phyloP scores from a whole-genome alignment of 768 basidiomycete genomes.

The Suillus bovinus region DNA sequence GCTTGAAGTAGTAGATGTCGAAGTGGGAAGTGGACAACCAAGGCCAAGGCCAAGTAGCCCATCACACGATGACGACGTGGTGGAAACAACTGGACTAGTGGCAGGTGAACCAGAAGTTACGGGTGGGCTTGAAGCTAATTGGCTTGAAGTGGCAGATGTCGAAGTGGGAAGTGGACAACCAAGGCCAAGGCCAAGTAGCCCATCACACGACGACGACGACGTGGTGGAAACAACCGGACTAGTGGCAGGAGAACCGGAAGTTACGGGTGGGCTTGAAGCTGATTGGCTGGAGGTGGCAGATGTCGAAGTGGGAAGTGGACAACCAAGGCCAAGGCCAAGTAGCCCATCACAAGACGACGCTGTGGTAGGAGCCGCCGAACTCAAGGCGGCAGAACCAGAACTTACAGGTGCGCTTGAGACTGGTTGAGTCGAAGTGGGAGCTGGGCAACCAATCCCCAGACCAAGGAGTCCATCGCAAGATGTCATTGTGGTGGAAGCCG shows the following conservation, averaged over 20 bases:
- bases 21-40: slow-evolving; percentile 10
- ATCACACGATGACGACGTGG: slow-evolving; percentile 1
- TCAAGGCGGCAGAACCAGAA: neutral
- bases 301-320: slow-evolving; percentile 7
- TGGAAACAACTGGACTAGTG: neutral
- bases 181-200: slow-evolving; percentile 20
- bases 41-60: slow-evolving; percentile 17
- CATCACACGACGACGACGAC: slow-evolving; percentile 5
- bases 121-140: neutral
- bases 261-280: neutral
- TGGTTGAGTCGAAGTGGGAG: neutral
- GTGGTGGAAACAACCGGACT: neutral
- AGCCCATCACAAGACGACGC: slow-evolving; percentile 11
- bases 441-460: slow-evolving; percentile 13
- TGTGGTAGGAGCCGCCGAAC: slow-evolving; percentile 4
- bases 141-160: slow-evolving; percentile 6
- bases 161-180: slow-evolving; percentile 17
- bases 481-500: slow-evolving; percentile 5
- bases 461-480: slow-evolving; percentile 18
- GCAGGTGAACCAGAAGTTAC: slow-evolving; percentile 6
- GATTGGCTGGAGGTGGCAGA: slow-evolving; percentile 8
- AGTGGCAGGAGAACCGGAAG: slow-evolving; percentile 7
- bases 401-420: neutral
- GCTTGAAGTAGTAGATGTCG: slow-evolving; percentile 9
- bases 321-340: slow-evolving; percentile 21